Evolutionary conservation across 2,329 filamentous ascomycete species (phyloP).

Genomic region (Verticillium klebahnii): DNA sequence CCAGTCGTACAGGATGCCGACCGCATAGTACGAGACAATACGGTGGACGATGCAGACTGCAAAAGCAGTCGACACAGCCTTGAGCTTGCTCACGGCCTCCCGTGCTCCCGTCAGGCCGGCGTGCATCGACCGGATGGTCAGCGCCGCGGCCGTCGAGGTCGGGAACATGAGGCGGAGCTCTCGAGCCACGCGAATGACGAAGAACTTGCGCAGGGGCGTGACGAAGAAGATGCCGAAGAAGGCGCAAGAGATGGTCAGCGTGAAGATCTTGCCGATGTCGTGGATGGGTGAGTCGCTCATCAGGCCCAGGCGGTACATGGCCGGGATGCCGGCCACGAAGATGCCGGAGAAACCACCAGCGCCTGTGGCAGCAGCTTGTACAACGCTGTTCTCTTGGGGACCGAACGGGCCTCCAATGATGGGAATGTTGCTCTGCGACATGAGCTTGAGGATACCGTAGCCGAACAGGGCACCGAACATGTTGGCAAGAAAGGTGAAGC

Average conservation of each 20-base stretch:
- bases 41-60: conserved; percentile 44
- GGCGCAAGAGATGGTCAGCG: conserved; percentile 54
- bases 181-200: conserved; percentile 60
- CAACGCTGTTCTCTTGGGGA: conserved; percentile 58
- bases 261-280: conserved; percentile 55
- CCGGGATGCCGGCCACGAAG: conserved; percentile 56
- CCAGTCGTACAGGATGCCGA: conserved; percentile 58
- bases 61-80: conserved; percentile 48
- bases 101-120: conserved; percentile 44
- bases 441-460: conserved; percentile 51
- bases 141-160: conserved; percentile 53
- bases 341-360: conserved; percentile 53
- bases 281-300: conserved; percentile 42
- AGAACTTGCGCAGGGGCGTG: conserved; percentile 62
- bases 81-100: conserved; percentile 53
- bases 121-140: conserved; percentile 62
- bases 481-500: conserved; percentile 43
- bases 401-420: conserved; percentile 51
- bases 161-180: conserved; percentile 58
- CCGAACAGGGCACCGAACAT: conserved; percentile 54
- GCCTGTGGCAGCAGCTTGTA: conserved; percentile 55
- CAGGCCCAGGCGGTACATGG: conserved; percentile 52
- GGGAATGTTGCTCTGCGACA: conserved; percentile 45
- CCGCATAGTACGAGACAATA: conserved; percentile 53
- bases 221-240: conserved; percentile 63